phyloP scores from a whole-genome alignment of 73 alveolate species.

The Effrenium voratum region DNA sequence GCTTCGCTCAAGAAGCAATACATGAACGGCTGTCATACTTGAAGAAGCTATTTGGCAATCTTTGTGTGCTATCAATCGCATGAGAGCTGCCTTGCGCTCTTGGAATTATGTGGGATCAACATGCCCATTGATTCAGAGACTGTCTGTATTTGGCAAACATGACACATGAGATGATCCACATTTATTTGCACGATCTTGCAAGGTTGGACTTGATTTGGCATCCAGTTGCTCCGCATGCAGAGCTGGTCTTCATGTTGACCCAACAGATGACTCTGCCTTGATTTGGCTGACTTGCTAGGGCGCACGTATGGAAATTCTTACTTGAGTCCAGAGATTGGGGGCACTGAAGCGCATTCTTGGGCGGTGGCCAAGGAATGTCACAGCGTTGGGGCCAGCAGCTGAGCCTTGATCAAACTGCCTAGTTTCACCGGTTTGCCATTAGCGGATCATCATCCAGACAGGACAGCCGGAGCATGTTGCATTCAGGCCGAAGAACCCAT shows the following conservation, averaged over 20 bases:
- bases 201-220: neutral
- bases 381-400: conserved; percentile 14
- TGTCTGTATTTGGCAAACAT: too few species aligned
- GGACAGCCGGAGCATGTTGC: neutral
- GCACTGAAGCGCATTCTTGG: too few species aligned
- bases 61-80: too few species aligned
- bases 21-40: too few species aligned
- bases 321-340: too few species aligned
- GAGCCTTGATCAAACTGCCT: neutral
- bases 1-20: too few species aligned
- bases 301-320: neutral
- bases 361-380: conserved; percentile 26
- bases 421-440: neutral
- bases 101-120: too few species aligned
- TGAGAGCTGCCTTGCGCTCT: too few species aligned
- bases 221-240: neutral
- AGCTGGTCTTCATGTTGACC: neutral
- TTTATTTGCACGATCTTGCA: neutral
- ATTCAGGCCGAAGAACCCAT: conserved; percentile 47
- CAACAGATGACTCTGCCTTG: neutral
- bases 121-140: too few species aligned
- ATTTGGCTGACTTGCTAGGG: neutral
- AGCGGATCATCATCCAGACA: neutral
- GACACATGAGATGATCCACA: too few species aligned
- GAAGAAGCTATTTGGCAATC: too few species aligned